Evolutionary conservation across 768 basidiomycete genomes (phyloP).

Genomic region (Suillus subaureus): DNA sequence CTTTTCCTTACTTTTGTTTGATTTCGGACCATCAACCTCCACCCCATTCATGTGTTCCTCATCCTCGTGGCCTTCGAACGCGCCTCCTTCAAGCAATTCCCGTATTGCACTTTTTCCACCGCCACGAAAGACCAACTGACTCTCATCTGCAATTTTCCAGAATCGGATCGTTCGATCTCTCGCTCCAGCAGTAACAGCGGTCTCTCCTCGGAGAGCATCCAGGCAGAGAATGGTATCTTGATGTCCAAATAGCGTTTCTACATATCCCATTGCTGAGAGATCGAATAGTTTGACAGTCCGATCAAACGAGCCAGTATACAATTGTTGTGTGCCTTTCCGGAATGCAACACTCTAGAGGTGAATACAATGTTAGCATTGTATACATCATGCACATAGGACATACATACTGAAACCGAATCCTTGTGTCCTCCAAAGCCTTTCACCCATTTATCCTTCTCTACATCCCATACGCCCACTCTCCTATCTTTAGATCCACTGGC

Average conservation of each 20-base stretch:
- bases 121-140: slow-evolving; percentile 93
- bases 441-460: slow-evolving; percentile 72
- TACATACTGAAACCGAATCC: slow-evolving; percentile 66
- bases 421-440: slow-evolving; percentile 81
- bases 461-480: slow-evolving; percentile 85
- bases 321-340: slow-evolving; percentile 66
- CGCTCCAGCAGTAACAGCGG: slow-evolving; percentile 84
- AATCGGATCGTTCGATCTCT: slow-evolving; percentile 90
- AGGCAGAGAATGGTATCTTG: slow-evolving; percentile 83
- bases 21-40: slow-evolving; percentile 33
- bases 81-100: slow-evolving; percentile 79
- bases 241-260: slow-evolving; percentile 97
- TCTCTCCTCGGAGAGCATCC: slow-evolving; percentile 81
- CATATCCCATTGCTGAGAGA: slow-evolving; percentile 80
- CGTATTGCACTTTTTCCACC: slow-evolving; percentile 84
- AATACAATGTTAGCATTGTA: slow-evolving; percentile 33
- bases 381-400: slow-evolving; percentile 29
- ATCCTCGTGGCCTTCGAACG: slow-evolving; percentile 57
- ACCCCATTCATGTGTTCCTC: slow-evolving; percentile 47
- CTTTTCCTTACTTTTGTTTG: slow-evolving; percentile 32
- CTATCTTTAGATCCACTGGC: slow-evolving; percentile 88
- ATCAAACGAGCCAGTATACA: slow-evolving; percentile 82
- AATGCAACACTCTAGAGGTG: slow-evolving; percentile 63
- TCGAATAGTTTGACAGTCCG: slow-evolving; percentile 91
- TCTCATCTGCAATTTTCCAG: slow-evolving; percentile 97